phyloP scores from a whole-genome alignment of 1,284 basidiomycete species.

The Phellopilus nigrolimitatus region DNA sequence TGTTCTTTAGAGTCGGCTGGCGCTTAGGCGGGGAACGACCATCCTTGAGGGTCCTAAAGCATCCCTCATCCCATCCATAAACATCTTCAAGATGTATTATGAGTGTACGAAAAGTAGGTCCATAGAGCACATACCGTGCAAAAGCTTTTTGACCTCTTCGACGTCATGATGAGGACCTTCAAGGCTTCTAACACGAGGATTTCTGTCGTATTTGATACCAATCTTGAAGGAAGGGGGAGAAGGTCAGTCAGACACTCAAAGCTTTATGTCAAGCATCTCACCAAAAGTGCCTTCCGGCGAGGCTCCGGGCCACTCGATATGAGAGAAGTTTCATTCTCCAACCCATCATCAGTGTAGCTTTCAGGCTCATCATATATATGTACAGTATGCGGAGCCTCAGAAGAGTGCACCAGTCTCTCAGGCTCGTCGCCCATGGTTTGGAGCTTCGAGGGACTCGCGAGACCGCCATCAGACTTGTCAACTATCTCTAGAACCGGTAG shows the following conservation, averaged over 20 bases:
- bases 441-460: background rate
- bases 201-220: slow-evolving; percentile 14
- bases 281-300: slow-evolving; percentile 14
- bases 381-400: background rate
- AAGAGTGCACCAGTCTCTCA: background rate
- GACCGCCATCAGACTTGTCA: background rate
- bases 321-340: background rate
- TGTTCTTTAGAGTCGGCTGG: slow-evolving; percentile 19
- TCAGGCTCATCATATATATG: background rate
- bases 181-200: slow-evolving; percentile 5
- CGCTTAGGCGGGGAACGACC: background rate
- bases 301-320: background rate
- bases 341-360: background rate
- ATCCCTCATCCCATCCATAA: slow-evolving; percentile 13
- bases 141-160: slow-evolving; percentile 15
- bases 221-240: slow-evolving; percentile 1
- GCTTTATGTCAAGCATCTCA: background rate
- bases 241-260: background rate
- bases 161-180: slow-evolving; percentile 20
- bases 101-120: background rate
- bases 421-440: background rate
- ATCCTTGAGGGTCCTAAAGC: slow-evolving; percentile 21
- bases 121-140: slow-evolving; percentile 13
- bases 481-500: background rate
- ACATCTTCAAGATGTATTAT: background rate